phyloP scores from a whole-genome alignment of 164 flowering plant species.

The Kingdonia uniflora region DNA sequence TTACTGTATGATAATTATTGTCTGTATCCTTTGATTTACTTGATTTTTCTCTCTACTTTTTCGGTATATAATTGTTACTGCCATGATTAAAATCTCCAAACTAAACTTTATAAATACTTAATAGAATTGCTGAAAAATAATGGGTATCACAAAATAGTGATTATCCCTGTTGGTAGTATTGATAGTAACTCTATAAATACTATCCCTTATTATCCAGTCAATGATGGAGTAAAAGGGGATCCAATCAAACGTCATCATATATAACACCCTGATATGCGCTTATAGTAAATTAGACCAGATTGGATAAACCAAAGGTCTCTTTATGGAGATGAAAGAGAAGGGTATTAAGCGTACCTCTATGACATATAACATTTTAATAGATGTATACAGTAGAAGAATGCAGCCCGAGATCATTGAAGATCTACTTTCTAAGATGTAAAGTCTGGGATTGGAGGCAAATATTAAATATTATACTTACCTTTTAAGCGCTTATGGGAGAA shows the following conservation, averaged over 20 bases:
- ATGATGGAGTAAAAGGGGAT: slow-evolving; percentile 87
- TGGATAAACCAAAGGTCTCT: slow-evolving; percentile 93
- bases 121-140: too few relatives aligned
- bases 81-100: too few relatives aligned
- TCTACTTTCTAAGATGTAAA: slow-evolving; percentile 63
- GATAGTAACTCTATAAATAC: too few relatives aligned
- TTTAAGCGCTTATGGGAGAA: slow-evolving; percentile 84
- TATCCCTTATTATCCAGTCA: slow-evolving; percentile 68
- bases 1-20: too few relatives aligned
- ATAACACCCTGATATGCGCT: slow-evolving; percentile 79
- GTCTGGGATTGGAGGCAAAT: slow-evolving; percentile 58
- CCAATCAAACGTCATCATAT: slow-evolving; percentile 53
- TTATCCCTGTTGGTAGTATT: too few relatives aligned
- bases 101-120: too few relatives aligned
- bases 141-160: too few relatives aligned
- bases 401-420: slow-evolving; percentile 80
- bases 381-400: slow-evolving; percentile 83
- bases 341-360: slow-evolving; percentile 54
- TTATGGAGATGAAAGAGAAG: slow-evolving; percentile 65
- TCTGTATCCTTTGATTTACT: too few relatives aligned
- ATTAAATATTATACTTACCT: slow-evolving; percentile 73
- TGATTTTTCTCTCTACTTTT: too few relatives aligned
- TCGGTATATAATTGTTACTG: too few relatives aligned
- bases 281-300: slow-evolving; percentile 55
- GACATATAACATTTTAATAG: slow-evolving; percentile 77